Percentiles rank a stretch among this genome's conserved stretches.
phyloP scores from a whole-genome alignment of 2,329 filamentous ascomycete genomes.

The Curvularia hawaiiensis region DNA sequence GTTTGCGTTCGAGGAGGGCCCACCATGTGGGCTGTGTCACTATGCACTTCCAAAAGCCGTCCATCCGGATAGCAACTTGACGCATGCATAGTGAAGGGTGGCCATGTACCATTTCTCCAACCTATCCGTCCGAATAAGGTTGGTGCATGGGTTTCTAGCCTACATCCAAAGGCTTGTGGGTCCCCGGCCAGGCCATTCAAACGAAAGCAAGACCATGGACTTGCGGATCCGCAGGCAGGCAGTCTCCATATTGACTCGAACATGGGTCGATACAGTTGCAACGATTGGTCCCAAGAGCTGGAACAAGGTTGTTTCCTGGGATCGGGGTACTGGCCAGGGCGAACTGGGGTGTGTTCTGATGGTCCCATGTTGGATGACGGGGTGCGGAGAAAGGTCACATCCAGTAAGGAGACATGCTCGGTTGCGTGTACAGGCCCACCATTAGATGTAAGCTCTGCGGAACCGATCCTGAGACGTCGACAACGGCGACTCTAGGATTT shows the following conservation, averaged over 20 bases:
- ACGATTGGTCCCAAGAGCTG: constrained; percentile 31
- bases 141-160: constrained; percentile 16
- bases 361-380: constrained; percentile 19
- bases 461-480: constrained; percentile 25
- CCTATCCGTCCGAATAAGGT: constrained; percentile 14
- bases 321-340: constrained; percentile 26
- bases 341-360: constrained; percentile 29
- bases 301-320: constrained; percentile 24
- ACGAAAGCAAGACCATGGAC: constrained; percentile 15
- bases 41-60: constrained; percentile 21
- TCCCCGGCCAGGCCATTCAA: constrained; percentile 13
- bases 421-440: constrained; percentile 23
- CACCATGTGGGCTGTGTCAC: constrained; percentile 26
- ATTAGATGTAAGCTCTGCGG: constrained; percentile 29
- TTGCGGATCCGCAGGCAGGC: constrained; percentile 42
- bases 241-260: constrained; percentile 13
- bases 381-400: constrained; percentile 33
- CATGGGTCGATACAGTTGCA: constrained; percentile 14
- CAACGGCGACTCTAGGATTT: constrained; percentile 8
- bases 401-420: constrained; percentile 20
- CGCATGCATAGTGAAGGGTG: constrained; percentile 34
- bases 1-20: constrained; percentile 32
- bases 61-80: constrained; percentile 21
- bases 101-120: constrained; percentile 24
- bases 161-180: constrained; percentile 16